Percentiles rank a stretch among this genome's conserved stretches.
phyloP scores from a whole-genome alignment of 148 eudicot genomes.

The Linanthus parryae region DNA sequence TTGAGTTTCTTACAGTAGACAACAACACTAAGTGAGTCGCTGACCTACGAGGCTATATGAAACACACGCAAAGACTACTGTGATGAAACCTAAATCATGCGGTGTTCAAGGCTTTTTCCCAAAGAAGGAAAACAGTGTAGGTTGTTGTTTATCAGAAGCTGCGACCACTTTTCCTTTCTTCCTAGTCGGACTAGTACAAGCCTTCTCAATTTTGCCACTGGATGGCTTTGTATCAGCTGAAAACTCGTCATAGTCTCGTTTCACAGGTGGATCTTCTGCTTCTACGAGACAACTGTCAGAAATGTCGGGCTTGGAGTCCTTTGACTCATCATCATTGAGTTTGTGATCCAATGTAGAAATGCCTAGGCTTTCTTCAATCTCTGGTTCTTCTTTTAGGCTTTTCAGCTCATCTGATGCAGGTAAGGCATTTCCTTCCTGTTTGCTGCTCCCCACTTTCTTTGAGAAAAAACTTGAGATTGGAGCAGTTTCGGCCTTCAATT shows the following conservation, averaged over 20 bases:
- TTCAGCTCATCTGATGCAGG: constrained; percentile 15
- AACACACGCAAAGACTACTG: no score
- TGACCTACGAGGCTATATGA: no score
- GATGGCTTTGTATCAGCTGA: constrained; percentile 29
- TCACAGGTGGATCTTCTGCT: constrained; percentile 24
- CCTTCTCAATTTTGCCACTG: constrained; percentile 16
- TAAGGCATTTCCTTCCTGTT: constrained; percentile 27
- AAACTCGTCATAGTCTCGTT: constrained; percentile 45
- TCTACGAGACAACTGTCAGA: constrained; percentile 11
- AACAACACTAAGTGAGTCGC: no score
- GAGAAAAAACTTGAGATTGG: constrained; percentile 73
- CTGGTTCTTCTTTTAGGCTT: constrained; percentile 37
- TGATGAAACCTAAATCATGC: no score
- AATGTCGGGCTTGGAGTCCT: constrained; percentile 18
- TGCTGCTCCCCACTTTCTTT: constrained; percentile 32
- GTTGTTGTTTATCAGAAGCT: constrained; percentile 51
- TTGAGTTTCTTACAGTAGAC: no score
- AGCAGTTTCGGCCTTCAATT: constrained; percentile 46
- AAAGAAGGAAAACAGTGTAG: constrained; percentile 65
- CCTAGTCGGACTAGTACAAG: constrained; percentile 24
- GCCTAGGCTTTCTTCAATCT: no score
- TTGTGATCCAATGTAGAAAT: no score
- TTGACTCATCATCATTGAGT: no score
- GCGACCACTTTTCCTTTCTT: constrained; percentile 41
- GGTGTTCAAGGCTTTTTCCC: no score